phyloP scores from a whole-genome alignment of 177 flowering plant genomes.

The Vitis hybrid region DNA sequence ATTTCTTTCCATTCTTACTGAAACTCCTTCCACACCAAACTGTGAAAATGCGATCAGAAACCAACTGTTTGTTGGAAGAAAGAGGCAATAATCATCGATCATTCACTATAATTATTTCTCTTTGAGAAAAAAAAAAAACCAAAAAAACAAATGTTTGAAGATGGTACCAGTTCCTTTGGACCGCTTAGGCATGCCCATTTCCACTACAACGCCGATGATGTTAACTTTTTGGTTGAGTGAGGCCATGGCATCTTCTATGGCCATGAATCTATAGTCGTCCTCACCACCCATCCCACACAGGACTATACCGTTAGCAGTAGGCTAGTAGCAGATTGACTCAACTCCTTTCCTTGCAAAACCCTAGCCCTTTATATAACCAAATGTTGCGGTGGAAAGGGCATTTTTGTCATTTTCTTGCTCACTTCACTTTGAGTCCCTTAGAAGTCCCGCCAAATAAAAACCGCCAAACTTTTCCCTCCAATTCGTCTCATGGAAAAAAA shows the following conservation, averaged over 20 bases:
- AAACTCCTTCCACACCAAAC: too few species aligned
- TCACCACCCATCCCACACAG: conserved; percentile 12
- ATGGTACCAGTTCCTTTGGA: conserved; percentile 28
- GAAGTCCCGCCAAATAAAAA: too few species aligned
- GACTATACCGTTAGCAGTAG: too few species aligned
- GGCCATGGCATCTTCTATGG: conserved; percentile 25
- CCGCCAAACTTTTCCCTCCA: too few species aligned
- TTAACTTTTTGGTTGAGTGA: conserved; percentile 30
- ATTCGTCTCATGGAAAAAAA: too few species aligned
- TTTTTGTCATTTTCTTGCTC: too few species aligned
- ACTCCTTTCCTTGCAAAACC: too few species aligned
- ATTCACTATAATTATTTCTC: neutral
- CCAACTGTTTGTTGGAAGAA: neutral
- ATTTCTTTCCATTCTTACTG: too few species aligned
- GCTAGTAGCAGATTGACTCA: too few species aligned
- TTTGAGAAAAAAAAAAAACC: neutral
- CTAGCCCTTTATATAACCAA: too few species aligned
- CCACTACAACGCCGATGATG: conserved; percentile 27
- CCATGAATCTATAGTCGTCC: conserved; percentile 27
- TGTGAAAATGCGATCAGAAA: neutral
- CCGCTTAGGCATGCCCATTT: conserved; percentile 21
- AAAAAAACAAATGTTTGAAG: neutral
- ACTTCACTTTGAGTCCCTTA: too few species aligned
- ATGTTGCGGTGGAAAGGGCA: too few species aligned
- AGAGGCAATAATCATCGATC: neutral